phyloP scores from a whole-genome alignment of 1,139 yeast species.

The Groenewaldozyma sp. region DNA sequence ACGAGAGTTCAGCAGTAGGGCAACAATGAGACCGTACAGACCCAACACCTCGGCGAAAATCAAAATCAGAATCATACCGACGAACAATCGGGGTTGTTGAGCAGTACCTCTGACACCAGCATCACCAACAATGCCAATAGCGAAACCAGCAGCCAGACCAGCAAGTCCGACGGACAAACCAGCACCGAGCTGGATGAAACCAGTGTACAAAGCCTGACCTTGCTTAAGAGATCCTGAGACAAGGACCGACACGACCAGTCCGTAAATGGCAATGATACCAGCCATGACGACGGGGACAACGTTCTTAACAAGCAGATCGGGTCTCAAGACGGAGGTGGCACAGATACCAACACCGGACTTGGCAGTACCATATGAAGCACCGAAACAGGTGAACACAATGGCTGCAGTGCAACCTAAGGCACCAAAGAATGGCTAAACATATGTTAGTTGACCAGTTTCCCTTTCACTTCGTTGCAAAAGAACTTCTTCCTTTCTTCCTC shows the following conservation, averaged over 20 bases:
- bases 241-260: conserved; percentile 92
- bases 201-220: conserved; percentile 89
- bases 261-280: conserved; percentile 98
- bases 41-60: conserved; percentile 99
- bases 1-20: conserved; percentile 92
- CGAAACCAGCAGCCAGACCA: conserved; percentile 96
- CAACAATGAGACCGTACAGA: conserved; percentile 94
- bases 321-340: conserved; percentile 96
- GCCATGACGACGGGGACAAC: conserved; percentile 93
- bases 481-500: no score
- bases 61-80: conserved; percentile 88
- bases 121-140: conserved; percentile 98
- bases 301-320: conserved; percentile 66
- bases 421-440: conserved; percentile 73
- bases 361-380: conserved; percentile 99
- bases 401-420: conserved; percentile 99
- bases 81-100: conserved; percentile 94
- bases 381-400: conserved; percentile 95
- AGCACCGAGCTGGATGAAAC: conserved; percentile 97
- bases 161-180: conserved; percentile 97
- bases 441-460: conserved; percentile 12
- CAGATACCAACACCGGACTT: conserved; percentile 99
- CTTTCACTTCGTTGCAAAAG: no score
- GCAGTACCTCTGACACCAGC: conserved; percentile 97
- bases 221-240: conserved; percentile 86